Percentiles rank a stretch among this genome's conserved stretches.
phyloP scores from a whole-genome alignment of 2,329 filamentous ascomycete species.

The Claviceps maximensis region DNA sequence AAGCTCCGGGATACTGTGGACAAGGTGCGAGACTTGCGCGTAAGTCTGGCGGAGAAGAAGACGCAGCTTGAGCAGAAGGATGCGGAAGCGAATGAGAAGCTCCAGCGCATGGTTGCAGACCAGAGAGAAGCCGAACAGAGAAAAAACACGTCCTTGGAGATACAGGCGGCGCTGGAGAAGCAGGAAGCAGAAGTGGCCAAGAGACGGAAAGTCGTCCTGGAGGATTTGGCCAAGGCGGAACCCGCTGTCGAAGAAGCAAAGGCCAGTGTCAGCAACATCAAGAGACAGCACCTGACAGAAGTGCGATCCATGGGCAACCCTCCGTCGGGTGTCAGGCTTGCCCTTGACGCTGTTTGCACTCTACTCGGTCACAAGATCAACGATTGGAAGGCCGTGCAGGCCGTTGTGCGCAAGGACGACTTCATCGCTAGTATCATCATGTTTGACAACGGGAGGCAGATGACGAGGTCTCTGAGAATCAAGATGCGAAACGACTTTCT shows the following conservation, averaged over 20 bases:
- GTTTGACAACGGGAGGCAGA: conserved; percentile 89
- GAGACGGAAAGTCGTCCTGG: conserved; percentile 71
- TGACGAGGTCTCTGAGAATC: conserved; percentile 68
- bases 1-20: conserved; percentile 94
- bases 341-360: conserved; percentile 92
- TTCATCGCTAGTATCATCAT: conserved; percentile 97
- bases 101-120: conserved; percentile 93
- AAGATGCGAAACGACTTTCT: conserved; percentile 92
- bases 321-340: conserved; percentile 77
- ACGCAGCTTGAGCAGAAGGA: conserved; percentile 86
- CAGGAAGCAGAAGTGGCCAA: conserved; percentile 80
- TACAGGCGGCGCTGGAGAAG: conserved; percentile 74
- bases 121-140: conserved; percentile 89
- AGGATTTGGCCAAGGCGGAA: conserved; percentile 80
- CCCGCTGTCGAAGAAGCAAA: conserved; percentile 87
- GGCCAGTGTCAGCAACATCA: conserved; percentile 96
- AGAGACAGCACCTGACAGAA: conserved; percentile 91
- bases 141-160: conserved; percentile 76
- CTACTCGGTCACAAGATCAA: conserved; percentile 80
- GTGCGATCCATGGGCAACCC: conserved; percentile 94
- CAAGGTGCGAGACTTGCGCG: conserved; percentile 85
- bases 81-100: conserved; percentile 88
- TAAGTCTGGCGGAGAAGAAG: conserved; percentile 89
- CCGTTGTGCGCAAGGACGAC: conserved; percentile 79
- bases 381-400: conserved; percentile 85